Percentiles rank a stretch among this genome's conserved stretches.
phyloP scores from a whole-genome alignment of 805 yeast species.

The Ogataea parapolymorpha region DNA sequence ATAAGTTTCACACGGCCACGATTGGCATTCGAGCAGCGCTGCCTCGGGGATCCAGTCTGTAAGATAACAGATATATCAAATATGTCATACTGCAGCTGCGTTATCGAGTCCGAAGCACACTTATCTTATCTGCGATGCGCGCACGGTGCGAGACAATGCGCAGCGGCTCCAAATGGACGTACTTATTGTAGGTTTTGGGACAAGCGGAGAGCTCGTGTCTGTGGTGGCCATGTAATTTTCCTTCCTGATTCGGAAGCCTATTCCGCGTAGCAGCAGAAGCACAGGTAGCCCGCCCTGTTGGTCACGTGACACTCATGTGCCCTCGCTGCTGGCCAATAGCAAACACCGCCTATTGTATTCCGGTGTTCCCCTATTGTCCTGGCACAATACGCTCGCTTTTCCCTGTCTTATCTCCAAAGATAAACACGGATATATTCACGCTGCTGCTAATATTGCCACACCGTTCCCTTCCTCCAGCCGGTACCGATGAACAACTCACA shows the following conservation, averaged over 20 bases:
- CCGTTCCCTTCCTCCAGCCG: background rate
- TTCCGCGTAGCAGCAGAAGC: background rate
- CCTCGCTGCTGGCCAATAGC: background rate
- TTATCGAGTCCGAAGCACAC: constrained; percentile 2
- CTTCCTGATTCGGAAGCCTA: constrained; percentile 3
- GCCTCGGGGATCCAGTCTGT: too few relatives aligned
- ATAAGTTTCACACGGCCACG: constrained; percentile 4
- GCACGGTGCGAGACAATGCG: background rate
- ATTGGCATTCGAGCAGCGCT: too few relatives aligned
- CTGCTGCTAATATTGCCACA: background rate
- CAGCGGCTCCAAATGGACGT: background rate
- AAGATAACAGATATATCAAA: background rate
- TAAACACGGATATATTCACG: background rate
- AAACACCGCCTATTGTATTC: background rate
- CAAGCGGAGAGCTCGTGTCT: background rate
- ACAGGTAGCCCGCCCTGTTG: background rate
- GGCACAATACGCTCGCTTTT: background rate
- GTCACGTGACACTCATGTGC: background rate
- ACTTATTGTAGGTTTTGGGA: constrained; percentile 4
- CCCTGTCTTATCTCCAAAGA: constrained; percentile 1
- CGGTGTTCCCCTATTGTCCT: background rate
- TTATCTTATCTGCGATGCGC: constrained; percentile 5
- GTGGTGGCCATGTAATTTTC: constrained; percentile 4
- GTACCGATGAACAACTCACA: constrained; percentile 10
- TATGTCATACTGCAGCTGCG: constrained; percentile 2